Evolutionary conservation across 148 eudicot species (phyloP).

Genomic region (Suaeda aralocaspica): DNA sequence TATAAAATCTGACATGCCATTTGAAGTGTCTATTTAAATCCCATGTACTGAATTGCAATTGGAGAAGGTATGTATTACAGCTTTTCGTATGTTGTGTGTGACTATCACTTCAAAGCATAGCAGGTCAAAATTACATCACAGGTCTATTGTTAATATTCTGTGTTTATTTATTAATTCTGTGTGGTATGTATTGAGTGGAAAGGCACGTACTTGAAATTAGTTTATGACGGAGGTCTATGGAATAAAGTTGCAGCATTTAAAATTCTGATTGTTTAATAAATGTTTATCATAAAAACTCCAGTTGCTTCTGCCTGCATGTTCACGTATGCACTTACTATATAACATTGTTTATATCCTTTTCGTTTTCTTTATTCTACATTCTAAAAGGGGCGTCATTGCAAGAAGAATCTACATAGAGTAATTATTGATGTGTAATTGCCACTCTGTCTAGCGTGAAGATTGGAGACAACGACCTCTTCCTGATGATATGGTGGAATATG

Average conservation of each 20-base stretch:
- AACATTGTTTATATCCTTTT: not conserved
- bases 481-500: slow-evolving; percentile 76
- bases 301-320: not conserved
- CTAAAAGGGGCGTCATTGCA: not conserved
- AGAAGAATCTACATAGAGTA: slow-evolving; percentile 8
- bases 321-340: not conserved
- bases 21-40: too few relatives aligned
- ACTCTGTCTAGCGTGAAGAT: slow-evolving; percentile 67
- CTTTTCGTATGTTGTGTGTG: too few relatives aligned
- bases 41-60: too few relatives aligned
- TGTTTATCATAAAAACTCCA: not conserved
- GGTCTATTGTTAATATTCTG: too few relatives aligned
- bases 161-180: too few relatives aligned
- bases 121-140: too few relatives aligned
- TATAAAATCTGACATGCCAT: too few relatives aligned
- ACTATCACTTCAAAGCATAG: too few relatives aligned
- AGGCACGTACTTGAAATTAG: not conserved
- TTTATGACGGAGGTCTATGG: not conserved
- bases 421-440: slow-evolving; percentile 2
- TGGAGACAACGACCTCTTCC: slow-evolving; percentile 96
- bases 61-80: too few relatives aligned
- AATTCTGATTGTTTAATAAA: not conserved
- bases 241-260: not conserved
- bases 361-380: not conserved
- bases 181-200: not conserved